Conservation (phyloP, 179 eudicot genomes). For the Actinidia arguta region DNA sequence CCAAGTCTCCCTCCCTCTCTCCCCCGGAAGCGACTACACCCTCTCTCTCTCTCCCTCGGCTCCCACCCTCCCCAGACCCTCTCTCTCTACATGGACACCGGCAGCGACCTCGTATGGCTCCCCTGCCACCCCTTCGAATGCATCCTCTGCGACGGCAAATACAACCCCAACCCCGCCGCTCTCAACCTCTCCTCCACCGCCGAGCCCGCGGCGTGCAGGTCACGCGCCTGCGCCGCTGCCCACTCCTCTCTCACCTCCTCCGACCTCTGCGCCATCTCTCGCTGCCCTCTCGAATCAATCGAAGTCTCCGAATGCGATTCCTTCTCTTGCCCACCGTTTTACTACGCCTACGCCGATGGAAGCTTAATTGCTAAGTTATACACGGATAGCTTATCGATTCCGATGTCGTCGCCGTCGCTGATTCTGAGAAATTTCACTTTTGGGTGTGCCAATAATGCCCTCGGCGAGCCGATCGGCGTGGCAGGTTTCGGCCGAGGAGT, state of each 20-base stretch:
- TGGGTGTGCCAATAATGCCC: conserved; percentile 74
- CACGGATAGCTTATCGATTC: conserved; percentile 44
- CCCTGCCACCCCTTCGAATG: conserved; percentile 87
- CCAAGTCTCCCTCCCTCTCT: conserved; percentile 80
- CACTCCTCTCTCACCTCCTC: conserved; percentile 67
- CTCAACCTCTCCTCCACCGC: conserved; percentile 56
- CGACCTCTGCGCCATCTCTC: conserved; percentile 85
- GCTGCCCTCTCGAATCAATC: conserved; percentile 70
- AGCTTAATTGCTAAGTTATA: conserved; percentile 72
- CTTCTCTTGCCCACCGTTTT: conserved; percentile 69
- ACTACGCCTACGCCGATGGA: conserved; percentile 92
- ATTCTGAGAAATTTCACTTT: conserved; percentile 65
- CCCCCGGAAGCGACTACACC: conserved; percentile 90
- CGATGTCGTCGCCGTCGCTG: conserved; percentile 45
- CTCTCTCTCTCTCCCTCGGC: conserved; percentile 66
- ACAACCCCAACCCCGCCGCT: conserved; percentile 41
- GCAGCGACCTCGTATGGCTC: conserved; percentile 94
- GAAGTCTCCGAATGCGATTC: conserved; percentile 64
- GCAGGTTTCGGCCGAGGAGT: conserved; percentile 91
- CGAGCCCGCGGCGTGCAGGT: conserved; percentile 58
- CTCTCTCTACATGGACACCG: conserved; percentile 94
- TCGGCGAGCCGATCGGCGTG: conserved; percentile 88
- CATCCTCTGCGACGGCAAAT: conserved; percentile 84
- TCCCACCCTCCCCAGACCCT: conserved; percentile 39
- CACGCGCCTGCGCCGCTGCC: conserved; percentile 74